Base-by-base conservation (phyloP, 208 protist species). In the Crithidia sp. region DNA sequence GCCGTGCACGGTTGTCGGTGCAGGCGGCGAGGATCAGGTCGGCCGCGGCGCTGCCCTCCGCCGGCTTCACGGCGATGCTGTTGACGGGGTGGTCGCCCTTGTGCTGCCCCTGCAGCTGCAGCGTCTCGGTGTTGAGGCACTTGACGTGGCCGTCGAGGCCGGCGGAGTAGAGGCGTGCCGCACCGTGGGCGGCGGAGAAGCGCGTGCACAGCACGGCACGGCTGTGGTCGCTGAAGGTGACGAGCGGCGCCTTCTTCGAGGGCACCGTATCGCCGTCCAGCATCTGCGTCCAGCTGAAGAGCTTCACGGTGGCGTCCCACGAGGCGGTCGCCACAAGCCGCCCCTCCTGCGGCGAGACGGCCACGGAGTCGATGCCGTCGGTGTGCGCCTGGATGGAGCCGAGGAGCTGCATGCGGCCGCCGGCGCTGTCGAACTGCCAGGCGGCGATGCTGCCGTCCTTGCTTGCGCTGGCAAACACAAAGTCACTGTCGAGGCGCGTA, bases 241-340 rank as follows among this genome's bases (percentile, higher is more conserved):
- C 66, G n/a, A 91, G 61, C 40, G 90, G 90, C 10, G 76, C 83
- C 84, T 92, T 95, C 52, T 74, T 84, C 2, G 81, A 84, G 17
- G 85, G 77, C 40, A 80, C 67, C 52, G 66, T 77, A 63, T 82
- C 83, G 36, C 60, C 76, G 28, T 60, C 64, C 17, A 75, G 53
- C 49, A 90, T 56, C 53, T 91, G 71, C 16, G 58, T 50, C 88
- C 90, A 95, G 67, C 76, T 65, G 67, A 91, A 95, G 2, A 96
- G 73, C 61, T 90, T 91, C 43, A 96, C 88, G 19, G 86, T 93
- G 49, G 74, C 78, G 72, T 96, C 91, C 89, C 91, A 96, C 41
- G 87, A 92, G 52, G 84, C 89, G 14, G 82, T 92, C 39, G 81
- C 83, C 7, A 92, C 78, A 9, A 90, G 69, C 28, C 45, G 52